These are phyloP conservation scores for Pistacia atlantica DNA, from an alignment of 345 rosid species.

Conservation along the genomic window DNA sequence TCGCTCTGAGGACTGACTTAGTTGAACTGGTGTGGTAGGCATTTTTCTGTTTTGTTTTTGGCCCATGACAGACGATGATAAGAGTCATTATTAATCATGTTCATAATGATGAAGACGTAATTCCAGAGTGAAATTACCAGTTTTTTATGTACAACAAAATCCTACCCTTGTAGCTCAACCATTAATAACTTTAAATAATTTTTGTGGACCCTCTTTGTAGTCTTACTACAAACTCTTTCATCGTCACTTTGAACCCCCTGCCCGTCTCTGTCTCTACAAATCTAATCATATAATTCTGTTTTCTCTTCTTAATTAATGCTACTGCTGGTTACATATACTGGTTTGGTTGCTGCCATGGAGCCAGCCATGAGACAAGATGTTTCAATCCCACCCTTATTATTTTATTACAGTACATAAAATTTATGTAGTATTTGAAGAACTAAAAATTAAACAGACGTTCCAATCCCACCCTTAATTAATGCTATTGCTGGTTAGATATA, in stretches of 20 bases:
- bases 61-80: too few species aligned
- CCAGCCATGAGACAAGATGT: background rate
- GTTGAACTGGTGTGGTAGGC: background rate
- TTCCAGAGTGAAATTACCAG: background rate
- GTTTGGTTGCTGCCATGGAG: background rate
- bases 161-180: background rate
- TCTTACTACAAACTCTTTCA: background rate
- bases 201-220: background rate
- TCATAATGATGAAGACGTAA: too few species aligned
- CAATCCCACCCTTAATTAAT: too few species aligned
- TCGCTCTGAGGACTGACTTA: background rate
- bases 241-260: background rate
- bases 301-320: background rate
- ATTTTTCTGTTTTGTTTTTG: too few species aligned
- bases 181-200: too few species aligned
- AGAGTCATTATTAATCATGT: too few species aligned
- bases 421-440: too few species aligned
- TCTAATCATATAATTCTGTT: background rate
- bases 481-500: too few species aligned
- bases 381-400: background rate
- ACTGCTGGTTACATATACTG: background rate
- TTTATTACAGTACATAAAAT: too few species aligned
- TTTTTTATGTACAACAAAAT: too few species aligned
- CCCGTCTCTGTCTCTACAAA: background rate
- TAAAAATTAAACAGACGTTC: too few species aligned